Evolutionary conservation across 2,329 filamentous ascomycete species (phyloP).

Genomic region (Aureobasidium melanogenum): DNA sequence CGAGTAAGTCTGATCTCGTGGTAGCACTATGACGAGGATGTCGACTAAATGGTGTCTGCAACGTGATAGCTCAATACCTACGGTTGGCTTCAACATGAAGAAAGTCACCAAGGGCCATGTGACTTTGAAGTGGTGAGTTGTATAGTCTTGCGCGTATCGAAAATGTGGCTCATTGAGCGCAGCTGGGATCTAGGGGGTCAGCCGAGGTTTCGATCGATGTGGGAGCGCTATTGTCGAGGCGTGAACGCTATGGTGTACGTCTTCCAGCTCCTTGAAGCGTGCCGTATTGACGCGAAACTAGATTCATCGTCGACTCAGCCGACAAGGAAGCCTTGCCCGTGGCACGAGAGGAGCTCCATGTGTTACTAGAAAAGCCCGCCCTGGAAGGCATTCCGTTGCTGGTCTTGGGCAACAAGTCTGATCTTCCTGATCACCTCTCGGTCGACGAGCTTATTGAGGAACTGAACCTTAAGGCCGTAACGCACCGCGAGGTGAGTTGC

Average conservation of each 20-base stretch:
- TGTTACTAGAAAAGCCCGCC: conserved; percentile 73
- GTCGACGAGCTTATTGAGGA: conserved; percentile 94
- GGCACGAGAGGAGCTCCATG: conserved; percentile 86
- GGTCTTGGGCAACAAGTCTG: conserved; percentile 94
- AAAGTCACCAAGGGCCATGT: conserved; percentile 96
- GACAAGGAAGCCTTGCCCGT: conserved; percentile 69
- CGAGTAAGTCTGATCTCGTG: conserved; percentile 60
- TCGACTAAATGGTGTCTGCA: not conserved
- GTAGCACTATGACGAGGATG: conserved; percentile 23
- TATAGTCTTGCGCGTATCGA: not conserved
- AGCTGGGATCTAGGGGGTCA: conserved; percentile 96
- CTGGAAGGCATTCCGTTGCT: conserved; percentile 85
- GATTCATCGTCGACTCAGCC: conserved; percentile 94
- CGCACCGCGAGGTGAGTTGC: conserved; percentile 89
- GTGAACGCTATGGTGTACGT: conserved; percentile 88
- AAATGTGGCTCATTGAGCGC: conserved; percentile 2
- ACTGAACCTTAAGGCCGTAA: conserved; percentile 81
- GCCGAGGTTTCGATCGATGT: conserved; percentile 95
- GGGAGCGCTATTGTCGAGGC: conserved; percentile 96
- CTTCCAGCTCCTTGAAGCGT: not conserved
- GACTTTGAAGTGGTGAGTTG: conserved; percentile 74
- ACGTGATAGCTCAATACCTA: conserved; percentile 75
- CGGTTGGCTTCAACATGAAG: conserved; percentile 99
- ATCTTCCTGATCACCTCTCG: conserved; percentile 79
- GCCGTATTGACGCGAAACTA: conserved; percentile 23